phyloP scores from a whole-genome alignment of 1,139 yeast genomes.

The Magnusiomyces tetraspermus region DNA sequence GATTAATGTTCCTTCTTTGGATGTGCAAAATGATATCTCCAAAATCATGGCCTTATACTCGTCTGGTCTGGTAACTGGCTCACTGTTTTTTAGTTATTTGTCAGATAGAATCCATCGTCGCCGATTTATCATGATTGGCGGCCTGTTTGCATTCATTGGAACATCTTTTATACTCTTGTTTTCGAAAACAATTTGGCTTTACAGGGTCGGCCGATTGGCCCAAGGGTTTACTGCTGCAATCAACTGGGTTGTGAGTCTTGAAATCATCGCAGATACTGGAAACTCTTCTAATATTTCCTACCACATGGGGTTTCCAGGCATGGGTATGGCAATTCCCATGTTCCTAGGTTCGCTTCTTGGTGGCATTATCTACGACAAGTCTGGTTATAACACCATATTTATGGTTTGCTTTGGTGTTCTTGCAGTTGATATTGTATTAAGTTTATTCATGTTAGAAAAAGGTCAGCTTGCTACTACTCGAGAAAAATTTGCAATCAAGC shows the following conservation, averaged over 20 bases:
- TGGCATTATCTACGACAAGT: slow-evolving; percentile 30
- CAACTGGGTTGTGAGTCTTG: slow-evolving; percentile 34
- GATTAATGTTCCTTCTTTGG: slow-evolving; percentile 24
- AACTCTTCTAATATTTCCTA: slow-evolving; percentile 23
- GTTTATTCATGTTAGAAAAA: slow-evolving; percentile 29
- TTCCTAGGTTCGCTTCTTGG: slow-evolving; percentile 33
- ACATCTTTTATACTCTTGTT: slow-evolving; percentile 28
- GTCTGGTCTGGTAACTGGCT: slow-evolving; percentile 29
- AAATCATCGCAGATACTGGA: slow-evolving; percentile 30
- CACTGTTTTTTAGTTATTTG: slow-evolving; percentile 27
- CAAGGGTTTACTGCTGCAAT: slow-evolving; percentile 33
- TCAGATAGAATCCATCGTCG: slow-evolving; percentile 26
- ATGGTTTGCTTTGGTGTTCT: slow-evolving; percentile 29
- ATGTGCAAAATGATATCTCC: slow-evolving; percentile 27
- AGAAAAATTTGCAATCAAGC: slow-evolving; percentile 11
- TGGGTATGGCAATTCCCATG: slow-evolving; percentile 28
- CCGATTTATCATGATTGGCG: slow-evolving; percentile 27
- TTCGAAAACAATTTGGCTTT: slow-evolving; percentile 24
- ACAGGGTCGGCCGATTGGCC: slow-evolving; percentile 29
- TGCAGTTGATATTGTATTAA: slow-evolving; percentile 27
- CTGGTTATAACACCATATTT: slow-evolving; percentile 32
- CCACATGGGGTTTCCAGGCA: slow-evolving; percentile 29
- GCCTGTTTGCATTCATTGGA: slow-evolving; percentile 27
- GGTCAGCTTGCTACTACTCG: slow-evolving; percentile 8
- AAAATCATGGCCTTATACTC: slow-evolving; percentile 30